A percentile compares a stretch with the other conserved stretches of the same genome.
Evolutionary conservation across 345 rosid genomes (phyloP).

Genomic region (Populus pruinosa): DNA sequence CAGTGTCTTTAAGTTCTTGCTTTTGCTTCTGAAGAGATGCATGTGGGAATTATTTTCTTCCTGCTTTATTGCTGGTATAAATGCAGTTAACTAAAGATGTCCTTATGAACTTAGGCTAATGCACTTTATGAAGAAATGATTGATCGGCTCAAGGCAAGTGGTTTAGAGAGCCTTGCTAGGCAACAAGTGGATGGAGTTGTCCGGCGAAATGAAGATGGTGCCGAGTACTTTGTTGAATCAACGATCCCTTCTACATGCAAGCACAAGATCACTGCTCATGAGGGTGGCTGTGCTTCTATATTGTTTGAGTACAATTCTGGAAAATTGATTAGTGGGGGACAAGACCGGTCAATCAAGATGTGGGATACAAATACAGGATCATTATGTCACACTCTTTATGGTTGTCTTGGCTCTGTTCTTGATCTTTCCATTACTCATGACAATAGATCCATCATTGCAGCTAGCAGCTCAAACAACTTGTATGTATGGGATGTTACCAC

Average conservation of each 20-base stretch:
- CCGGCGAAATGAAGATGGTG: conserved; percentile 84
- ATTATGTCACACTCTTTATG: conserved; percentile 54
- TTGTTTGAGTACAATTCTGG: conserved; percentile 72
- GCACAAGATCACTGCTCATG: conserved; percentile 78
- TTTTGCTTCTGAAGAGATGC: conserved; percentile 1
- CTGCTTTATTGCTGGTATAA: neutral
- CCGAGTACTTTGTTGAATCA: conserved; percentile 75
- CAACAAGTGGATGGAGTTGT: conserved; percentile 98
- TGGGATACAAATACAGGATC: conserved; percentile 86
- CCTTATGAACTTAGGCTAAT: conserved; percentile 53
- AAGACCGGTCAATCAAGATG: conserved; percentile 74
- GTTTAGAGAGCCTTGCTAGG: conserved; percentile 77
- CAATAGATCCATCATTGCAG: conserved; percentile 79
- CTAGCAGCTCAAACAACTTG: conserved; percentile 92
- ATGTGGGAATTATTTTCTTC: neutral
- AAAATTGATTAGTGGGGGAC: conserved; percentile 81
- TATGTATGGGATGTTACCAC: conserved; percentile 86
- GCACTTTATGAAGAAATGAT: conserved; percentile 86
- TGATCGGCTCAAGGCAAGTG: conserved; percentile 80
- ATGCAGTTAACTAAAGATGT: conserved; percentile 9
- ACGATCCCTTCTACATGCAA: conserved; percentile 69
- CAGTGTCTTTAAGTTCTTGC: neutral
- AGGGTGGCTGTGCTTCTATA: conserved; percentile 89
- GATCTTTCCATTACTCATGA: conserved; percentile 81
- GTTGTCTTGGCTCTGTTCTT: conserved; percentile 88